These are phyloP conservation scores for Eremothecium cymbalariae DNA, from an alignment of 1,139 yeast genomes.

Conservation along the genomic window DNA sequence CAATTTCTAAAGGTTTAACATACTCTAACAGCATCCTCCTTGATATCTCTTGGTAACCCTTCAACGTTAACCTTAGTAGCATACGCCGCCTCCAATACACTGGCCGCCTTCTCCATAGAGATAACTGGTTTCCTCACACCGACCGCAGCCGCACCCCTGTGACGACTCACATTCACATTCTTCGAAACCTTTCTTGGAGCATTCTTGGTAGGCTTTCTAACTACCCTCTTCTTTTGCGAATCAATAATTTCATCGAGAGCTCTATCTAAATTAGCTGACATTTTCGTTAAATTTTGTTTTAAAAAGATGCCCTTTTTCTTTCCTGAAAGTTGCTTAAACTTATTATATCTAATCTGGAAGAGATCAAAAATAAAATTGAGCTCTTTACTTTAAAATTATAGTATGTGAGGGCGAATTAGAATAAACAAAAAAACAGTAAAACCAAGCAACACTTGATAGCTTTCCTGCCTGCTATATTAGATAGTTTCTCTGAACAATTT, in stretches of 20 bases:
- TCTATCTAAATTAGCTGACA: conserved; percentile 75
- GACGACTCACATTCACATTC: conserved; percentile 25
- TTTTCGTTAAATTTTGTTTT: no score
- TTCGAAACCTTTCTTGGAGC: conserved; percentile 29
- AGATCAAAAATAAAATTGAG: no score
- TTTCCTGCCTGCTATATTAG: no score
- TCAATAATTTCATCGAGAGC: conserved; percentile 93
- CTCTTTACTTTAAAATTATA: no score
- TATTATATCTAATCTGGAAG: no score
- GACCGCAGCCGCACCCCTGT: conserved; percentile 27
- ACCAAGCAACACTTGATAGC: no score
- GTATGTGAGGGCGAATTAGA: no score
- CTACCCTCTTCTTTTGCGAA: conserved; percentile 38
- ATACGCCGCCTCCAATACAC: conserved; percentile 43
- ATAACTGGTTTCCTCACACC: conserved; percentile 34
- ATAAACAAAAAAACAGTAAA: no score
- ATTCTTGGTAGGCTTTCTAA: conserved; percentile 25
- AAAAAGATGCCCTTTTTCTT: no score
- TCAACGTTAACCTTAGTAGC: conserved; percentile 71
- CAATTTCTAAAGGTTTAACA: conserved; percentile 35
- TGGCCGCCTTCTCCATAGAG: conserved; percentile 27
- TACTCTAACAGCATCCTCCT: conserved; percentile 73
- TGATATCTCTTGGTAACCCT: conserved; percentile 72
- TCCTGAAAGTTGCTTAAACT: no score
- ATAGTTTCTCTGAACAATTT: no score